Evolutionary conservation across 768 basidiomycete species (phyloP).

Genomic region (Naganishia randhawae): DNA sequence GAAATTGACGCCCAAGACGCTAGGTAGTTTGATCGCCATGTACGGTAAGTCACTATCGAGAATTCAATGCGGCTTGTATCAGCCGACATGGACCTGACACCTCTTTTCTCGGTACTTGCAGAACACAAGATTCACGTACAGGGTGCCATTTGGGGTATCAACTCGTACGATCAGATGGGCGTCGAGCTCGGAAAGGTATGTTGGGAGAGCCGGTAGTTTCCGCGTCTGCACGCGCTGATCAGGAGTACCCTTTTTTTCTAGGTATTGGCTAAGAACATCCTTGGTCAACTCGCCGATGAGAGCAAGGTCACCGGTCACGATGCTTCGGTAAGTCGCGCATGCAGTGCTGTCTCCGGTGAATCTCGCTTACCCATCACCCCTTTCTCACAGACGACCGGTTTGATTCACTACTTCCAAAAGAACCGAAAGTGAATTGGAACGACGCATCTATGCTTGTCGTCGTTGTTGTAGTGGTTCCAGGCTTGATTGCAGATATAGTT

Average conservation of each 20-base stretch:
- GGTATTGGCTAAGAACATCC: constrained; percentile 91
- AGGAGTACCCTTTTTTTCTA: constrained; percentile 23
- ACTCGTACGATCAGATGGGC: constrained; percentile 99
- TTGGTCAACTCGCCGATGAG: constrained; percentile 68
- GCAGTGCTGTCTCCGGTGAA: neutral
- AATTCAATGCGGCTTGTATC: too few species aligned
- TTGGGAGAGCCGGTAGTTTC: neutral
- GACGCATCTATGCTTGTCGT: neutral
- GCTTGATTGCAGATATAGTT: neutral
- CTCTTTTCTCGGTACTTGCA: constrained; percentile 12
- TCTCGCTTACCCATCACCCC: constrained; percentile 27
- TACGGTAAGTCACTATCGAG: constrained; percentile 42
- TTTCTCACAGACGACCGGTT: constrained; percentile 71
- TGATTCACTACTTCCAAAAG: constrained; percentile 96
- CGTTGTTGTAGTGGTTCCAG: constrained; percentile 1
- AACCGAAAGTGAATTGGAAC: constrained; percentile 55
- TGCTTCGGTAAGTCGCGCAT: constrained; percentile 59
- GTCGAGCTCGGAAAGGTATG: constrained; percentile 85
- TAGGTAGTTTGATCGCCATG: constrained; percentile 58
- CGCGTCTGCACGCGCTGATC: neutral
- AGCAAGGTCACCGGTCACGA: constrained; percentile 77
- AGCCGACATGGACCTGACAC: neutral
- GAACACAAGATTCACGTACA: constrained; percentile 99
- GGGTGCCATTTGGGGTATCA: constrained; percentile 96
- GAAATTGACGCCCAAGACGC: constrained; percentile 77